Base-by-base conservation (phyloP, 176 grass and related monocot genomes). In the Phoenix dactylifera region DNA sequence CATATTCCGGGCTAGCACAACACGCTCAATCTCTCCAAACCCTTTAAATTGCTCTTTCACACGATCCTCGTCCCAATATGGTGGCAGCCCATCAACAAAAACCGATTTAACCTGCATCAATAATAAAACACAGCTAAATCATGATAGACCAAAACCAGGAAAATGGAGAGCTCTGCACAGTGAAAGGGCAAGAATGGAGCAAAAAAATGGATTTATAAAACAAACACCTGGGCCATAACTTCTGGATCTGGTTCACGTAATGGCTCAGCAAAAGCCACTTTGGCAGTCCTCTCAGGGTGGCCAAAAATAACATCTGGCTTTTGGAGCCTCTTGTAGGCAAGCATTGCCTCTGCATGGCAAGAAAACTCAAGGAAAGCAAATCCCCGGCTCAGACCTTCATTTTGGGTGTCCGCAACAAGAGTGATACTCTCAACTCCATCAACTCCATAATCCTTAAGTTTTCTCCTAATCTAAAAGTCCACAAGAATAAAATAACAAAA, bases 1-100 rank as follows among this genome's bases (percentile, higher is more conserved):
- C 86, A 89, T 89, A 62, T 89, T 89, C 50, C 86, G 76, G 66
- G 86, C 86, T 54, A 89, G 81, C 67, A 84, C 86, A 74, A 89
- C 82, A 49, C 75, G 74, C 61, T 89, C 76, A 77, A 89, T 89
- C 49, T 72, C 59, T 24, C 86, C 86, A 62, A 80, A 89, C 10
- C 32, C 28, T 84, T 68, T 84, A 52, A 89, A 83, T 50, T 73
- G 69, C n/a, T 89, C 75, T 25, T 83, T 82, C 52, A 89, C 82
- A 19, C 71, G 74, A 50, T 89, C 86, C 63, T 89, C 86, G 58
- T 89, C 86, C 86, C 86, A 89, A 58, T 76, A 82, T 59, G 86
- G 80, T 58, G 86, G 86, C 59, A 89, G 60, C 26, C 82, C 72
- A 74, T 89, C 86, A 74, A 89, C 72, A 64, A 89, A 89, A 55